phyloP scores from a whole-genome alignment of 106 monocot species.

The Acorus calamus region DNA sequence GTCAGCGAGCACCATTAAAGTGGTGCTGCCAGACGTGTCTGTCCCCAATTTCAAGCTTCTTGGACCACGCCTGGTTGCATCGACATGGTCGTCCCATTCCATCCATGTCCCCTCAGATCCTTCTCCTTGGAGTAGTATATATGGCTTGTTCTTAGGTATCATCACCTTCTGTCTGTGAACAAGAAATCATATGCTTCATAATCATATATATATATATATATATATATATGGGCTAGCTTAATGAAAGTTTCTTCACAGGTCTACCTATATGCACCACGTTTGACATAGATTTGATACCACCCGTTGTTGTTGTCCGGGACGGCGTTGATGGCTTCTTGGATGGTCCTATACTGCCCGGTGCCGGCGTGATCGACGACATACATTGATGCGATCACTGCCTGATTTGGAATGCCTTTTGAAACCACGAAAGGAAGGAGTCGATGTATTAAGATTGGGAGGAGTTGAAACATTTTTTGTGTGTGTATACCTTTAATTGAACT shows the following conservation, averaged over 20 bases:
- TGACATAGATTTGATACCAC: constrained; percentile 66
- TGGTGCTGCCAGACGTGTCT: constrained; percentile 52
- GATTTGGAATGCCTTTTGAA: no score
- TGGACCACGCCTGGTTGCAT: no score
- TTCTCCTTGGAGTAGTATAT: constrained; percentile 71
- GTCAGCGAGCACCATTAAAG: constrained; percentile 52
- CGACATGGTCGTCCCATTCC: constrained; percentile 42
- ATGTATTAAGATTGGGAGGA: no score
- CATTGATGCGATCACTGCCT: constrained; percentile 21
- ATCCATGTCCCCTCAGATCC: constrained; percentile 72
- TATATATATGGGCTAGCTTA: no score
- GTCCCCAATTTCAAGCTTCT: no score
- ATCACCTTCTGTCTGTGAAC: constrained; percentile 60
- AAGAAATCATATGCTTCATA: no score
- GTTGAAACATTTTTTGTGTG: no score
- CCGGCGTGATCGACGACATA: constrained; percentile 35
- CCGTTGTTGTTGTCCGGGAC: constrained; percentile 63
- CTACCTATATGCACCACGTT: constrained; percentile 57
- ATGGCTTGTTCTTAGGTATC: constrained; percentile 58
- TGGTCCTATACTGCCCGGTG: constrained; percentile 36
- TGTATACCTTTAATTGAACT: no score
- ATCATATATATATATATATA: no score
- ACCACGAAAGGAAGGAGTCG: no score
- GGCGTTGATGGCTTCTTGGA: constrained; percentile 63
- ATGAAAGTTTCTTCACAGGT: not conserved